Evolutionary conservation across 1,139 yeast genomes (phyloP), one percentile per base, ranked within the genome.

Genomic region (Diutina pseudorugosa): DNA sequence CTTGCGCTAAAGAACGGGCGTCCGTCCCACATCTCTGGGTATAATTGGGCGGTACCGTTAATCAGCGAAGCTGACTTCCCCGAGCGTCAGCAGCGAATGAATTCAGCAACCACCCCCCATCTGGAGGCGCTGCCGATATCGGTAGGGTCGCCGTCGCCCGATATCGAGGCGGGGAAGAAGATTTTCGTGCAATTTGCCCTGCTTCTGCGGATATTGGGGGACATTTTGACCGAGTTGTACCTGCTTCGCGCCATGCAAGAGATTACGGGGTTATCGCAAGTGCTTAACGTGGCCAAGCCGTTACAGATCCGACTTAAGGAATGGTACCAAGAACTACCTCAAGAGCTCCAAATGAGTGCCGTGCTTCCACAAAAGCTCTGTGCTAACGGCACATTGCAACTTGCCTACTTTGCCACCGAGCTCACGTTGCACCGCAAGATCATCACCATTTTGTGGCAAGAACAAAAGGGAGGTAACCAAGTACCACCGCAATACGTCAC

Each of bases 381-480:
- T 54, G 73, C 79, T 7, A 85, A 84, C 65, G 95, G 95, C 0
- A 83, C 86, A 57, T 69, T 89, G 51, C 95, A 89, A 55, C 67
- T 90, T 52, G 87, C 95, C 0, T 89, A 90, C 66, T 86, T 89
- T 69, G 93, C 95, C 0, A 82, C 95, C 0, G 96, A 90, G 62
- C 79, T 89, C 47, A 85, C 94, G 0, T 70, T 90, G 45, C 96
- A 90, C 65, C 70, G 96, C 50, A 82, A 85, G 59, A 89, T 90
- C 51, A 81, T 89, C 47, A 74, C 87, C 5, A 71, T 81, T 1
- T 70, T 83, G 43, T 68, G 70, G 53, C 67, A 72, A 48, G 79
- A 76, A 55, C 68, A 79, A 1, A 52, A 59, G 19, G 60, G 64
- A 2, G 73, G 73, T 1, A 63, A 65, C 33, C 61, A 66, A 2